Evolutionary conservation across 2,329 filamentous ascomycete species (phyloP).

Genomic region (Pseudocercospora vitis): DNA sequence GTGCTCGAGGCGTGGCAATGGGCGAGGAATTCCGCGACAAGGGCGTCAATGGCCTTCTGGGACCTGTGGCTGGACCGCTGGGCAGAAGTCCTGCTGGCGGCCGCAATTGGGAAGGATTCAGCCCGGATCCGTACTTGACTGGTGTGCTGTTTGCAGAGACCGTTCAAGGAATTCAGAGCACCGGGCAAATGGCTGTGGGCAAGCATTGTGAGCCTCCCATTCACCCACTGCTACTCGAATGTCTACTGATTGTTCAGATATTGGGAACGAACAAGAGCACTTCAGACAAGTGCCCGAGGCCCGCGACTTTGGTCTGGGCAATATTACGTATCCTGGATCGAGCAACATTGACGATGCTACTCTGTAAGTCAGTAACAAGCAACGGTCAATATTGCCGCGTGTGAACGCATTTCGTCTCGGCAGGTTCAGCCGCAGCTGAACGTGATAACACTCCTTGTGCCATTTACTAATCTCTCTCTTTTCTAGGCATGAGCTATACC

Average conservation of each 20-base stretch:
- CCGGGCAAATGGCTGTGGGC: conserved; percentile 77
- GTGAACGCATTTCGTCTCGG: no score
- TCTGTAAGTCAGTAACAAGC: conserved; percentile 35
- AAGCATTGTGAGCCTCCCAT: conserved; percentile 60
- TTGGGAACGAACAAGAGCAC: conserved; percentile 74
- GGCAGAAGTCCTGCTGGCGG: conserved; percentile 52
- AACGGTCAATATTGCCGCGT: no score
- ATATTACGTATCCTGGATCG: conserved; percentile 40
- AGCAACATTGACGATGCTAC: conserved; percentile 64
- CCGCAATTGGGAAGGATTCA: conserved; percentile 52
- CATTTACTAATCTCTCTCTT: no score
- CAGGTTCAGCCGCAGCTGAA: no score
- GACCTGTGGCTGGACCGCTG: conserved; percentile 73
- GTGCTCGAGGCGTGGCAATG: conserved; percentile 69
- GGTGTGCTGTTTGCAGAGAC: conserved; percentile 57
- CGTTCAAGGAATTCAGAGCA: conserved; percentile 75
- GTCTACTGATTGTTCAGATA: conserved; percentile 31
- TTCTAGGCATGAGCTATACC: conserved; percentile 36
- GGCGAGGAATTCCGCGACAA: conserved; percentile 72
- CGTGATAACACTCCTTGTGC: no score
- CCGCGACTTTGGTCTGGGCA: conserved; percentile 59
- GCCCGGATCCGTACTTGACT: conserved; percentile 73
- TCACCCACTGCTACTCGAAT: neutral
- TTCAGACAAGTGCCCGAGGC: conserved; percentile 57
- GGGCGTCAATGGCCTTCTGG: conserved; percentile 71